Evolutionary conservation across 225 moss, liverwort and hornwort genomes (phyloP).

Genomic region (Asterella californica): DNA sequence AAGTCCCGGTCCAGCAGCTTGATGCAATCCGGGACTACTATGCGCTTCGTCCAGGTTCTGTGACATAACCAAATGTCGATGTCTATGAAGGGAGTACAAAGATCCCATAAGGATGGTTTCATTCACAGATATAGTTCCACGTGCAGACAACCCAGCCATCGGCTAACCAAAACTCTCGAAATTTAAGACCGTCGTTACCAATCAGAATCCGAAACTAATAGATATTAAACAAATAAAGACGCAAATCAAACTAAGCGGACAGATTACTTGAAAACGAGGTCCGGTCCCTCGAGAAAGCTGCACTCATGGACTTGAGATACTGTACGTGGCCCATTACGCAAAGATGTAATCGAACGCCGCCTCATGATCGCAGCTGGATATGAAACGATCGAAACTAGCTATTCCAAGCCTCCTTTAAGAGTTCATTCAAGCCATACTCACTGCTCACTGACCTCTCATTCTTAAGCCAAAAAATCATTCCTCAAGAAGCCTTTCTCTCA

Average conservation of each 20-base stretch:
- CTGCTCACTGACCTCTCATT: not conserved
- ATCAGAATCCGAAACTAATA: not conserved
- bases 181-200: not conserved
- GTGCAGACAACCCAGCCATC: too few relatives aligned
- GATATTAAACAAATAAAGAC: not conserved
- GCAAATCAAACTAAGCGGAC: not conserved
- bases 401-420: not conserved
- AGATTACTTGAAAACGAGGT: not conserved
- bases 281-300: not conserved
- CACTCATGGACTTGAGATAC: not conserved
- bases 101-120: not conserved
- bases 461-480: not conserved
- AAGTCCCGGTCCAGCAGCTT: constrained; percentile 96
- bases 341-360: not conserved
- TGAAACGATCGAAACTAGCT: not conserved
- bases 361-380: not conserved
- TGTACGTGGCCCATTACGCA: not conserved
- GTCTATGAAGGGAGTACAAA: not conserved
- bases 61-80: not conserved
- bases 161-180: not conserved
- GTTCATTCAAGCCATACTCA: not conserved
- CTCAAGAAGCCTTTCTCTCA: not conserved
- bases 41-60: constrained; percentile 97
- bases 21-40: constrained; percentile 93
- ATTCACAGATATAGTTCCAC: not conserved